Conservation (phyloP, 2,329 filamentous ascomycete species). For the Colletotrichum magnum region DNA sequence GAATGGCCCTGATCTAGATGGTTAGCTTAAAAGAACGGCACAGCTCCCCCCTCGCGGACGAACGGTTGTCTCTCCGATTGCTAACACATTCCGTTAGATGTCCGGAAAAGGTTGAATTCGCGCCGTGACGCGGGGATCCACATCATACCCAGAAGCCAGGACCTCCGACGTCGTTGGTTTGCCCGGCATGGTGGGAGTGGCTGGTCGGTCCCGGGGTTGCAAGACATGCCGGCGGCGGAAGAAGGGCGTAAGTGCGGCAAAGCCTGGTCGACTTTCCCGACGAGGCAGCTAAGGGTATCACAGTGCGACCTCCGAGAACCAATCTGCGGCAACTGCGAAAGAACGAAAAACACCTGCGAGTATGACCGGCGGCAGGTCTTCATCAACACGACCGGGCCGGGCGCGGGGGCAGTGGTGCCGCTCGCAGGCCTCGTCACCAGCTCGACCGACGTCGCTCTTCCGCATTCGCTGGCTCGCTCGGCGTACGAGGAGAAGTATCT, state of each 20-base stretch:
- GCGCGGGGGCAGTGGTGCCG: neutral
- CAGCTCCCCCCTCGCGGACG: neutral
- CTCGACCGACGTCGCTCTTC: constrained; percentile 2
- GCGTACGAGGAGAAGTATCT: constrained; percentile 38
- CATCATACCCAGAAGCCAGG: neutral
- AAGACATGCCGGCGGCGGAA: constrained; percentile 38
- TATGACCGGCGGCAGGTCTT: constrained; percentile 38
- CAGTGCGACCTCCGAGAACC: constrained; percentile 40
- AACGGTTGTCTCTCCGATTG: no score
- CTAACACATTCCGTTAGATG: no score
- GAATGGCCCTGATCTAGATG: constrained; percentile 12
- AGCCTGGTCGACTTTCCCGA: neutral
- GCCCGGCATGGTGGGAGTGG: constrained; percentile 39
- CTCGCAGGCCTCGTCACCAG: neutral
- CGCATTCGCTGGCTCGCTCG: constrained; percentile 32
- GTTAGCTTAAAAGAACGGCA: neutral
- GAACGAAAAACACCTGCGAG: constrained; percentile 19
- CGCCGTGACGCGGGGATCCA: neutral
- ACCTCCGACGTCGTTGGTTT: neutral
- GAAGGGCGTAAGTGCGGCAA: constrained; percentile 38
- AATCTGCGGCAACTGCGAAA: constrained; percentile 37
- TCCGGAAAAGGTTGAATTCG: neutral
- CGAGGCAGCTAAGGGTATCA: neutral
- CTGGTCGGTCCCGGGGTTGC: constrained; percentile 40
- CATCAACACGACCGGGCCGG: constrained; percentile 21